Conservation (phyloP, 352 stramenopile genomes). For the Phytophthora cactorum region DNA sequence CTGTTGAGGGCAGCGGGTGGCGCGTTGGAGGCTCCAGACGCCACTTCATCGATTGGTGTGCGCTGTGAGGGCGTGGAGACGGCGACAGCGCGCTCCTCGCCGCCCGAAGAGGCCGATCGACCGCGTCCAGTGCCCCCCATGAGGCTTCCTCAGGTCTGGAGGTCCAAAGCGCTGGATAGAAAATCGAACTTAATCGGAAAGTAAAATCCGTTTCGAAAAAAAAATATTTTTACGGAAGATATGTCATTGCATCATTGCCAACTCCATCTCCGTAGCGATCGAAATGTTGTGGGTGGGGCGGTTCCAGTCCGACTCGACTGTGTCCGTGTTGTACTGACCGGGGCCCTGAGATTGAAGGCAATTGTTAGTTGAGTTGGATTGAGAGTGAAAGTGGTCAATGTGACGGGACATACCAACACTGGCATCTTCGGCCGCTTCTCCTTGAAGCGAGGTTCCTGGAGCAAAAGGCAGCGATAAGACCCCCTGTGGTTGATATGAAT, state of each 20-base stretch:
- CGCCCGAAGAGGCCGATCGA: conserved; percentile 15
- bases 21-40: conserved; percentile 9
- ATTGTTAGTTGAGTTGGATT: not conserved
- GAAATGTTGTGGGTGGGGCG: conserved; percentile 90
- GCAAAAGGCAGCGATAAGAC: not conserved
- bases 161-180: conserved; percentile 11
- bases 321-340: conserved; percentile 76
- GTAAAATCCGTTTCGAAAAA: conserved; percentile 1
- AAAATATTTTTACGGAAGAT: conserved; percentile 3
- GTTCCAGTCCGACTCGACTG: conserved; percentile 81
- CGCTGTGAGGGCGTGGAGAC: not conserved
- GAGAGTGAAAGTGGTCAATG: not conserved
- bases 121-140: conserved; percentile 37
- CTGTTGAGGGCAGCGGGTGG: not conserved
- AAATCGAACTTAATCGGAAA: conserved; percentile 12
- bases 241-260: conserved; percentile 61
- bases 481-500: not conserved
- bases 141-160: conserved; percentile 23
- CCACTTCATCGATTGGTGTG: not conserved
- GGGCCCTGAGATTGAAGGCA: conserved; percentile 51
- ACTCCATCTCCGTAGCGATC: conserved; percentile 86
- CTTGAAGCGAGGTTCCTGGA: conserved; percentile 80
- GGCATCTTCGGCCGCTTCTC: conserved; percentile 58
- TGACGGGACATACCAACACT: conserved; percentile 46
- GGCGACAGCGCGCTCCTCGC: conserved; percentile 1